A percentile compares a stretch with the other conserved stretches of the same genome.
These are phyloP conservation scores for Calonectria honghensis DNA, from an alignment of 2,329 filamentous ascomycete species.

Conservation along the genomic window DNA sequence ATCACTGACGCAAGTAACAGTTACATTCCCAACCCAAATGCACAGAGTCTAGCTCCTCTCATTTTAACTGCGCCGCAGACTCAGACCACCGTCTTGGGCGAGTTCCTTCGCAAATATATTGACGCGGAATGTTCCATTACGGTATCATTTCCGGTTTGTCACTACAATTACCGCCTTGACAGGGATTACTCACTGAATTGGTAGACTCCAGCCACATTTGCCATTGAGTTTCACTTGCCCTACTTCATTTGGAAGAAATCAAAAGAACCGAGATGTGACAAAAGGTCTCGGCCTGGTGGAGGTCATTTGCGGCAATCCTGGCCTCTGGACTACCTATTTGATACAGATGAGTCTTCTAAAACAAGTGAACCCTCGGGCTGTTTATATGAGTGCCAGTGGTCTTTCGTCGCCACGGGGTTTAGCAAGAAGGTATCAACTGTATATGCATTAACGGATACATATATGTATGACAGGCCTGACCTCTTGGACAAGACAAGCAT, in stretches of 20 bases:
- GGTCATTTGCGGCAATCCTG: background rate
- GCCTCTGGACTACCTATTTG: background rate
- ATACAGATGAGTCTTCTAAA: background rate
- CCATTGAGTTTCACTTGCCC: background rate
- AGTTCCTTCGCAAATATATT: background rate
- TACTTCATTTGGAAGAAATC: background rate
- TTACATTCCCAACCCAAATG: background rate
- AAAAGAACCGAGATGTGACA: background rate
- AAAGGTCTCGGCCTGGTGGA: background rate
- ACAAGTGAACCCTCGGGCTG: background rate
- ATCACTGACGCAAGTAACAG: background rate
- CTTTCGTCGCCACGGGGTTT: slow-evolving; percentile 18
- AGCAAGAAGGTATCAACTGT: slow-evolving; percentile 2
- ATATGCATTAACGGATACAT: slow-evolving; percentile 28
- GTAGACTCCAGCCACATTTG: background rate
- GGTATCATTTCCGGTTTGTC: background rate
- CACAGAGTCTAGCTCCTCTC: background rate
- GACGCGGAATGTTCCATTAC: background rate
- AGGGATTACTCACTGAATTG: background rate
- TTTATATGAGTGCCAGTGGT: slow-evolving; percentile 28
- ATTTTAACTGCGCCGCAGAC: background rate
- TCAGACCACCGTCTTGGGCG: background rate
- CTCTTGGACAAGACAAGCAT: slow-evolving; percentile 17
- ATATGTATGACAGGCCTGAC: slow-evolving; percentile 14
- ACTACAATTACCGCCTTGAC: background rate